These are phyloP conservation scores for Collariella sp. DNA, from an alignment of 495 filamentous ascomycete genomes.

Conservation along the genomic window DNA sequence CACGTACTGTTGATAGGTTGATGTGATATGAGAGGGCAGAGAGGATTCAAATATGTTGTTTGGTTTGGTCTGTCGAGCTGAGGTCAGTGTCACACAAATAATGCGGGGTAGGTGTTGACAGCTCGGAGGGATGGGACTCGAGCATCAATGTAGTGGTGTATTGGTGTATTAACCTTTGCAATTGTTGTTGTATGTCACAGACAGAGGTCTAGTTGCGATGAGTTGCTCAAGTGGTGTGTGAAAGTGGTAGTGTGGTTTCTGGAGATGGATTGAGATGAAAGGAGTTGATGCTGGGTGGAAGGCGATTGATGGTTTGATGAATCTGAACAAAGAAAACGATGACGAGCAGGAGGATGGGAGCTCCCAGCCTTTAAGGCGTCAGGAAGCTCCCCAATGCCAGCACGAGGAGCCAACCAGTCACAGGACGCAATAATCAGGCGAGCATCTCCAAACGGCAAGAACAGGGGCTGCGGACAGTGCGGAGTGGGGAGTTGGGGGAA, in stretches of 20 bases:
- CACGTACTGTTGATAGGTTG: constrained; percentile 27
- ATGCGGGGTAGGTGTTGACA: constrained; percentile 10
- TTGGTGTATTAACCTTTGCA: neutral
- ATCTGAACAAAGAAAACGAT: constrained; percentile 11
- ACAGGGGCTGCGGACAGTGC: constrained; percentile 17
- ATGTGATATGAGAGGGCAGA: neutral
- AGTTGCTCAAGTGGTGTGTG: neutral
- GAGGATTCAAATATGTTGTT: neutral
- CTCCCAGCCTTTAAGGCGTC: constrained; percentile 16
- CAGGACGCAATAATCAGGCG: constrained; percentile 22
- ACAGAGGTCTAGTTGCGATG: neutral
- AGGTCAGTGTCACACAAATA: constrained; percentile 10
- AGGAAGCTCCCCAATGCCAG: constrained; percentile 4
- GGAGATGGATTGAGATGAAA: constrained; percentile 6
- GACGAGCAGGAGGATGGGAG: constrained; percentile 13
- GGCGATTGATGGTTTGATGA: constrained; percentile 6
- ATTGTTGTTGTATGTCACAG: constrained; percentile 5
- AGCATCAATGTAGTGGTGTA: neutral
- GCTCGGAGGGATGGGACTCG: neutral
- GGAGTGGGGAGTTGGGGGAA: constrained; percentile 6
- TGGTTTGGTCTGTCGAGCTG: neutral
- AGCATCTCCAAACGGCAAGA: constrained; percentile 26
- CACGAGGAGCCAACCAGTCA: constrained; percentile 15
- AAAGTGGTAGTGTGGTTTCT: neutral
- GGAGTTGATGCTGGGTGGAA: neutral